phyloP scores from a whole-genome alignment of 345 rosid genomes.

The Salix koriyanagi region DNA sequence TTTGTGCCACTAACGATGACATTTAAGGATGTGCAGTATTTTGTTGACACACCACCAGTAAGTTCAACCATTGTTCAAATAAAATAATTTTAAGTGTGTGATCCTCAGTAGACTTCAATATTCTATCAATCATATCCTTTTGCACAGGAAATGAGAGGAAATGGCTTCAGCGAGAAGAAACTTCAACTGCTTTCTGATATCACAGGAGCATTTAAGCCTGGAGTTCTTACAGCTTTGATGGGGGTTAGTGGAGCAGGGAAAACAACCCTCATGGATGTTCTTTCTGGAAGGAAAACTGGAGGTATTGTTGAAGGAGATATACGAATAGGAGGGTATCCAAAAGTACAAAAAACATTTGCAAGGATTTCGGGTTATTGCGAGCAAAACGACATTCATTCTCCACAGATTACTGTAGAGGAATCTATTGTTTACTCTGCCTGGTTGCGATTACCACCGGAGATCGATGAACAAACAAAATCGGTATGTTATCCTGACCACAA shows the following conservation, averaged over 20 bases:
- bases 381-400: conserved; percentile 79
- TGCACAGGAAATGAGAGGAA: conserved; percentile 51
- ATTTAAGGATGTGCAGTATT: conserved; percentile 59
- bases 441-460: conserved; percentile 64
- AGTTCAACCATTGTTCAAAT: background rate
- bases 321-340: conserved; percentile 55
- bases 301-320: conserved; percentile 74
- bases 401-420: conserved; percentile 63
- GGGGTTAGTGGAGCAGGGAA: conserved; percentile 91
- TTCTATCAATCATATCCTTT: background rate
- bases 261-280: conserved; percentile 81
- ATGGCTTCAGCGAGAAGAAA: conserved; percentile 42
- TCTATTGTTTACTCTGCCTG: conserved; percentile 72
- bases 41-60: conserved; percentile 62
- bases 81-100: too few relatives aligned
- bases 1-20: conserved; percentile 52
- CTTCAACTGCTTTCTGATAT: conserved; percentile 60
- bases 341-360: conserved; percentile 73
- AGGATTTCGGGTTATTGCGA: conserved; percentile 84
- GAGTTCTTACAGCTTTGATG: conserved; percentile 77
- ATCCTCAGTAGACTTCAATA: background rate
- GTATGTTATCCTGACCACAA: conserved; percentile 24
- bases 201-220: conserved; percentile 67
- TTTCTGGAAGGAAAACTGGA: conserved; percentile 74
- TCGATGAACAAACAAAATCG: conserved; percentile 47